Evolutionary conservation across 2,329 filamentous ascomycete species (phyloP).

Genomic region (Truncatella angustata): DNA sequence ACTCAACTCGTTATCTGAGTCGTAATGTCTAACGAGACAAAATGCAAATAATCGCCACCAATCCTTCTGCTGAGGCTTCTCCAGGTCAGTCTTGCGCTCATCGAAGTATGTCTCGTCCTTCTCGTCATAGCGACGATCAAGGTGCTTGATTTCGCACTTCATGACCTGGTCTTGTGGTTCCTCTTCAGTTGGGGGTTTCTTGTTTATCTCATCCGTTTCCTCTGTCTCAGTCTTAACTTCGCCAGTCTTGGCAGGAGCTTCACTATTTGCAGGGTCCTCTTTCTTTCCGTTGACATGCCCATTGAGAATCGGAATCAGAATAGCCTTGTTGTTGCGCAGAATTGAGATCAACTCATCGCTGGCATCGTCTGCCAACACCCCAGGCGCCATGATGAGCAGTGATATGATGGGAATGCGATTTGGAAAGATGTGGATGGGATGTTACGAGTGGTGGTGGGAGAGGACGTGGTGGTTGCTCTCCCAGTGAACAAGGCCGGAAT

Average conservation of each 20-base stretch:
- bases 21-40: conserved; percentile 24
- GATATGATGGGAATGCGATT: too few species aligned
- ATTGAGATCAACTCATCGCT: background rate
- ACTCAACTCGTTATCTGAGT: conserved; percentile 17
- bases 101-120: conserved; percentile 24
- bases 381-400: background rate
- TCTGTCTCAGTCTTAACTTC: background rate
- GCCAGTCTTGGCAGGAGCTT: background rate
- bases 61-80: conserved; percentile 20
- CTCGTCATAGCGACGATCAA: conserved; percentile 24
- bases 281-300: background rate
- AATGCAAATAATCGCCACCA: conserved; percentile 31
- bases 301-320: background rate
- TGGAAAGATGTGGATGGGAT: too few species aligned
- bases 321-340: background rate
- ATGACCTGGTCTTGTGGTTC: conserved; percentile 14
- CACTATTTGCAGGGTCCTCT: background rate
- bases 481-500: too few species aligned
- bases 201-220: conserved; percentile 1
- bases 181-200: background rate
- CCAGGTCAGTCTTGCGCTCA: conserved; percentile 23
- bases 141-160: conserved; percentile 28
- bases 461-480: too few species aligned
- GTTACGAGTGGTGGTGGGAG: too few species aligned
- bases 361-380: background rate